Evolutionary conservation across 2,329 filamentous ascomycete genomes (phyloP), one percentile per base, ranked within the genome.

Genomic region (Anisogramma anomala): DNA sequence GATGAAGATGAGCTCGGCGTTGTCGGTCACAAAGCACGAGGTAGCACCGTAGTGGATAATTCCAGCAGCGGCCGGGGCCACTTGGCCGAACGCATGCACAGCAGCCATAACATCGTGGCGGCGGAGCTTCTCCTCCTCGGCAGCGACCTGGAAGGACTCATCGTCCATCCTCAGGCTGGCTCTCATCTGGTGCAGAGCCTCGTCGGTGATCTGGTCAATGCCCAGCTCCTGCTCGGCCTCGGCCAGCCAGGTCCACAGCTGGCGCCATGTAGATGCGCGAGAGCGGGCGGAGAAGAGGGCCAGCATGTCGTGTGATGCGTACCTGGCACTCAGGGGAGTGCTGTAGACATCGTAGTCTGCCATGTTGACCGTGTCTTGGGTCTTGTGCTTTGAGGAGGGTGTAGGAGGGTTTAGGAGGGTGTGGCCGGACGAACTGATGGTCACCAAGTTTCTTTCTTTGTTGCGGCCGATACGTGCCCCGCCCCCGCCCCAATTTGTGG

Each of bases 171-270:
- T 69, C 33, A 88, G 66, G 46, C 88, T 71, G n/a, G 75, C 72
- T 49, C 73, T 70, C 74, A 94, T 83, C 61, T 87, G 74, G 45
- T 79, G 71, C 39, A 95, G 67, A 7, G 87, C 87, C 53, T 89
- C 77, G 15, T 72, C 60, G 11, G 74, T 78, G 56, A 94, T 88
- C 33, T 64, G 58, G 7, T 73, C 66, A 34, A 94, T 73, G 3
- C 86, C 86, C 2, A 94, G 72, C 60, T 88, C 82, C 59, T 79
- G 79, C 67, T 94, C 82, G 8, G 74, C 70, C 67, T 94, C 81
- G 18, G 87, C 87, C 9, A 94, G 80, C 63, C 72, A 79, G 33
- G 89, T 67, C 88, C 88, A 95, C 14, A 94, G 75, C 58, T 84
- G 72, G 49, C 87, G 77, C 86, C 86, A 93, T 41, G 78, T 86